Evolutionary conservation across 2,329 filamentous ascomycete genomes (phyloP).

Genomic region (Fusarium subglutinans): DNA sequence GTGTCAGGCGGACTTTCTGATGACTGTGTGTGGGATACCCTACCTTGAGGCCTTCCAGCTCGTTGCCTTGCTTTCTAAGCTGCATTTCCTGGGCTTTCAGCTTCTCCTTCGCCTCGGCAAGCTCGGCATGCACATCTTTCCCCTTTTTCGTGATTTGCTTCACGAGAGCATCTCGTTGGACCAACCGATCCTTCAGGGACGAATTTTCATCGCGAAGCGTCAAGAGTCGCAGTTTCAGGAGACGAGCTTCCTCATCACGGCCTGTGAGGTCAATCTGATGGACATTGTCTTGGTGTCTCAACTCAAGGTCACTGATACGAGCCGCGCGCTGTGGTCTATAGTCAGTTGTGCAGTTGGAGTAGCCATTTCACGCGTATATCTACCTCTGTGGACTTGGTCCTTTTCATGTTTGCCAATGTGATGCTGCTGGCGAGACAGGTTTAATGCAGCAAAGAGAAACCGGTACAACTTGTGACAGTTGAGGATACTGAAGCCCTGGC

Average conservation of each 20-base stretch:
- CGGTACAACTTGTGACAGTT: background rate
- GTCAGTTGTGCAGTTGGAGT: slow-evolving; percentile 31
- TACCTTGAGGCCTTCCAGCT: slow-evolving; percentile 61
- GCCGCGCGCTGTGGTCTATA: slow-evolving; percentile 52
- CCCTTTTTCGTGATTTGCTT: slow-evolving; percentile 55
- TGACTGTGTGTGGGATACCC: background rate
- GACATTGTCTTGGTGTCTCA: slow-evolving; percentile 72
- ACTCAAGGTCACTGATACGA: slow-evolving; percentile 68
- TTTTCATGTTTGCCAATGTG: slow-evolving; percentile 40
- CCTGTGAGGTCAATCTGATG: slow-evolving; percentile 73
- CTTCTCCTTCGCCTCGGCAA: slow-evolving; percentile 55
- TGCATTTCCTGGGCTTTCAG: slow-evolving; percentile 57
- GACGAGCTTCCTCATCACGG: slow-evolving; percentile 79
- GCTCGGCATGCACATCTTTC: slow-evolving; percentile 52
- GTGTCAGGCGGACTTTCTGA: background rate
- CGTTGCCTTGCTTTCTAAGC: slow-evolving; percentile 59
- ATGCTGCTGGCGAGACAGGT: background rate
- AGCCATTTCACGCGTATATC: slow-evolving; percentile 35
- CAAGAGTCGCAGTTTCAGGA: slow-evolving; percentile 73
- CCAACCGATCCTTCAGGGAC: slow-evolving; percentile 70
- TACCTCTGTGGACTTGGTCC: slow-evolving; percentile 43
- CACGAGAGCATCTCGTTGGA: slow-evolving; percentile 67
- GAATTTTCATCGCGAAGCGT: slow-evolving; percentile 80
- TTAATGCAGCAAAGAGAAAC: background rate
- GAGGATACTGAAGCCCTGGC: background rate